Evolutionary conservation across 306 rosid genomes (phyloP), one percentile per base, ranked within the genome.

Genomic region (Herpetospermum pedunculosum): DNA sequence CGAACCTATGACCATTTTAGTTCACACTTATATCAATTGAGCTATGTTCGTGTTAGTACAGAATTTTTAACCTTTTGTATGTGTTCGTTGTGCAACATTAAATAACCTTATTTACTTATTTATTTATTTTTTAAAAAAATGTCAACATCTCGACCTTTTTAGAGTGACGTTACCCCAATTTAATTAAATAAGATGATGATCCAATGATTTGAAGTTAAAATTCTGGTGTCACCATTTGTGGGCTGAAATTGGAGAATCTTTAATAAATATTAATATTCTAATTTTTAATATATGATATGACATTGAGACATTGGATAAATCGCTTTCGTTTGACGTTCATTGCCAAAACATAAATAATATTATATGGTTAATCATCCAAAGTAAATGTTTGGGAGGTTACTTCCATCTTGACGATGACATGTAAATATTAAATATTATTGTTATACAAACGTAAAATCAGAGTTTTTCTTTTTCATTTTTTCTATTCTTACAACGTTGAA

Each of bases 101-200:
- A n/a, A n/a, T n/a, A n/a, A n/a, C n/a, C n/a, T n/a, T n/a, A n/a
- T n/a, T n/a, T n/a, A n/a, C n/a, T n/a, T n/a, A n/a, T n/a, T n/a
- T n/a, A n/a, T n/a, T n/a, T n/a, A n/a, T n/a, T n/a, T n/a, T n/a
- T n/a, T n/a, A n/a, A n/a, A n/a, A n/a, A n/a, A n/a, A n/a, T n/a
- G 72, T 67, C 72, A 23, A 64, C 35, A 41, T 67, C 72, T 23
- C 9, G 19, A 67, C 6, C 72, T 67, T 67, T 67, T 67, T 67
- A 67, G 72, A 13, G 52, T 67, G 72, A 67, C 72, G 52, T 67
- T 15, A 8, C 21, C 72, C 2, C 1, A 67, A 41, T 3, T 23
- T 0, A 67, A 41, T 23, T 41, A 67, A 67, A 19, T 21, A 67
- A 5, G 12, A 25, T 40, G 30, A 67, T 21, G 35, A 41, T 11